Evolutionary conservation across 768 basidiomycete species (phyloP), one percentile per base, ranked within the genome.

Genomic region (Trametes cubensis): DNA sequence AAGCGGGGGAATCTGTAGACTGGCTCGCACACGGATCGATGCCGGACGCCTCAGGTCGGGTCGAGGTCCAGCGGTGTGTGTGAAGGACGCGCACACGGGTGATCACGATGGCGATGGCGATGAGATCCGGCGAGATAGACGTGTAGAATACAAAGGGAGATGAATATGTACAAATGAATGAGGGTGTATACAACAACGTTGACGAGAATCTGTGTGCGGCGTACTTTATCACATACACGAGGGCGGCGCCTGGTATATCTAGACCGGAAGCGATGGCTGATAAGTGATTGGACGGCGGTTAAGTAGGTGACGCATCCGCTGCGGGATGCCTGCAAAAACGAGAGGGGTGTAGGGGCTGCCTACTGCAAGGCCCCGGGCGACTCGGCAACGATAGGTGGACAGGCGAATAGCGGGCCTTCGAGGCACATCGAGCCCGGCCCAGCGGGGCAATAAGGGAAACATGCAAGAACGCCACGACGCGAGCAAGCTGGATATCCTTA

Each of bases 391-490:
- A 51, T 39, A 51, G 25, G 50, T 20, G 13, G 28, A 21, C 50
- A 60, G 26, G 44, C 28, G 34, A 45, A 51, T 44, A 49, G 40
- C 56, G 46, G 57, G 30, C 62, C 62, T 30, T 63, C 62, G 46
- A 63, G 62, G 56, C 56, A 55, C 45, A 38, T 48, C 56, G 45
- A 58, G 49, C 55, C 56, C 61, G 61, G 39, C 44, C 55, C 42
- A 50, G 56, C 61, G 61, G 55, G 61, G 55, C 34, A 25, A 23
- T 11, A 41, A 30, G 42, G 39, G 55, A 38, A 52, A 39, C 44
- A 52, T 20, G 41, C 26, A 42, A 13, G 20, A 49, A 15, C 26
- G 26, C 54, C 42, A 46, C 42, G 28, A 40, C 52, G 30, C 26
- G 54, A 45, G 42, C 44, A 42, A 30, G 28, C 44, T 30, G 21